Conservation (phyloP, 306 rosid genomes). For the Pyrus bretschneideri region DNA sequence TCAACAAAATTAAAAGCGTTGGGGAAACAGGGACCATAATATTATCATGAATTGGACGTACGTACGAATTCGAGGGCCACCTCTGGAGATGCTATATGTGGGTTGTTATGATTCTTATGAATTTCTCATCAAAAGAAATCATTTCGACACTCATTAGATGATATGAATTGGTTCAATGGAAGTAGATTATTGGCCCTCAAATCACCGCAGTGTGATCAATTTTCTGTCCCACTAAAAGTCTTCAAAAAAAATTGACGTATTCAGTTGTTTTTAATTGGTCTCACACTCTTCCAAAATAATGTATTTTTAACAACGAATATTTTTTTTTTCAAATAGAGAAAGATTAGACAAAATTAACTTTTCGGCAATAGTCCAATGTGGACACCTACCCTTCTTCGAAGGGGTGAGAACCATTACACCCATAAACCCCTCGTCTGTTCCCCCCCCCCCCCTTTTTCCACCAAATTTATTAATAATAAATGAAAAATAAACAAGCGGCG, state of each 20-base stretch:
- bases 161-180: background rate
- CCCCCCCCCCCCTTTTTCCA: too few species aligned
- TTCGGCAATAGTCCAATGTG: too few species aligned
- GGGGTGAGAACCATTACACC: too few species aligned
- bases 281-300: background rate
- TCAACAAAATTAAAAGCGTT: conserved; percentile 5
- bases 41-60: conserved; percentile 11
- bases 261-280: background rate
- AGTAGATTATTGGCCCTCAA: background rate
- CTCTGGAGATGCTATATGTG: background rate
- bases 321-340: too few species aligned
- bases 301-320: too few species aligned
- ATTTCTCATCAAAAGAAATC: background rate
- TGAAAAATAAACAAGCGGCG: too few species aligned
- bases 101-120: background rate
- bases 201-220: background rate
- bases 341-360: too few species aligned
- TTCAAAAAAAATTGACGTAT: background rate
- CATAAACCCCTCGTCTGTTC: too few species aligned
- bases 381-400: too few species aligned
- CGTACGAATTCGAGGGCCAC: conserved; percentile 18
- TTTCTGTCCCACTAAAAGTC: background rate
- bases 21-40: conserved; percentile 22
- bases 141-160: conserved; percentile 14
- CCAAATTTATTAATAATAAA: too few species aligned